Evolutionary conservation across 2,329 filamentous ascomycete genomes (phyloP), one percentile per base, ranked within the genome.

Genomic region (Hirsutella rhossiliensis): DNA sequence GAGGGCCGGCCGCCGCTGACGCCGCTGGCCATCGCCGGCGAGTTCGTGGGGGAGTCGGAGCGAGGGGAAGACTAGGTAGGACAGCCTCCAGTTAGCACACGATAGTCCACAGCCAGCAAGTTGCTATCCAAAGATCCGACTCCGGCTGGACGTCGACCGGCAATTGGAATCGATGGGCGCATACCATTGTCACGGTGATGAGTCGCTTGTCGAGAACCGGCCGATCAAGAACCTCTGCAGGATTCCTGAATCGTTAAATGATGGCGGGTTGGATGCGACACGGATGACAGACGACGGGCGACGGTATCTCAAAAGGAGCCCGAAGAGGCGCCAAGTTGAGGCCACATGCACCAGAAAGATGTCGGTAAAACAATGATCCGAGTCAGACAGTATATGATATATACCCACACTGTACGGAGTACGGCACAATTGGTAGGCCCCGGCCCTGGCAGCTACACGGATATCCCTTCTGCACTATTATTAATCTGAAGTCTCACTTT

Each of bases 1-100:
- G 86, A 83, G 45, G 87, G 82, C 52, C 90, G 87, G 59, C 76
- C 80, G 60, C 81, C 76, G 61, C 76, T 80, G 48, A 80, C 75
- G 66, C 84, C 86, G 47, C 76, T 76, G 54, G 78, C 73, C 54
- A 73, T 72, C 53, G 75, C 72, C 48, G 72, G 68, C 50, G 70
- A 68, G 60, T 70, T 72, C 50, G 65, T 67, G 47, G 79, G 79
- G 41, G 81, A 82, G 42, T 76, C 70, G 45, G 78, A 62, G 51
- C 75, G 73, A 48, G 75, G 73, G 52, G 75, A 78, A 62, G 75
- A 76, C 74, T 78, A 52, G 19, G 34, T 8, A 30, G 11, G 11
- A 38, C 34, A 37, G 17, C 15, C 11, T 13, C 15, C 34, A 37
- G 38, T 43, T 31, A 44, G 31, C 18, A 29, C n/a, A 29, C 29